Evolutionary conservation across 2,329 filamentous ascomycete genomes (phyloP).

Genomic region (Scleromitrula shiraiana): DNA sequence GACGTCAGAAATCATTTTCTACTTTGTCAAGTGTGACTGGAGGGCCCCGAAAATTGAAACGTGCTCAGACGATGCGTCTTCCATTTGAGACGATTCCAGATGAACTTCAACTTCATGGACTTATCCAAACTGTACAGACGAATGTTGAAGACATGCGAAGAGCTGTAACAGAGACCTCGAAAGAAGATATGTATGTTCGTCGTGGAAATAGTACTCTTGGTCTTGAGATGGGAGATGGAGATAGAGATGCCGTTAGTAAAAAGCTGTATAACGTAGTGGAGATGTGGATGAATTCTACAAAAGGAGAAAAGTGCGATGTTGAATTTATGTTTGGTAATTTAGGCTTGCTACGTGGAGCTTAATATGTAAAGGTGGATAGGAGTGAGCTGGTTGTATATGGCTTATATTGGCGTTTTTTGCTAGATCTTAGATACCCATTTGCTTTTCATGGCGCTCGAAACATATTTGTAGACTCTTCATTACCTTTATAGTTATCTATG

Average conservation of each 20-base stretch:
- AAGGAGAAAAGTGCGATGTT: conserved; percentile 10
- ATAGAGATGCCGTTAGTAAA: conserved; percentile 6
- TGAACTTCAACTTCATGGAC: conserved; percentile 16
- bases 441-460: conserved; percentile 2
- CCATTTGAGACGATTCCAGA: conserved; percentile 25
- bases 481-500: too few species aligned
- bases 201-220: conserved; percentile 15
- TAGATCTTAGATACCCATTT: conserved; percentile 7
- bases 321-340: conserved; percentile 19
- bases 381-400: not conserved
- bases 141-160: conserved; percentile 10
- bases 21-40: conserved; percentile 9
- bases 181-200: conserved; percentile 19
- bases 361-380: not conserved
- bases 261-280: conserved; percentile 15
- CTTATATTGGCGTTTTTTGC: conserved; percentile 1
- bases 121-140: conserved; percentile 15
- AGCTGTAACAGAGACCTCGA: conserved; percentile 1
- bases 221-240: conserved; percentile 11
- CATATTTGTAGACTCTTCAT: not conserved
- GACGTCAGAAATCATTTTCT: conserved; percentile 20
- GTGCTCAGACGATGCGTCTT: conserved; percentile 23
- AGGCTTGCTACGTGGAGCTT: conserved; percentile 1
- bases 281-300: conserved; percentile 15
- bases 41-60: conserved; percentile 14